Conservation (phyloP, 75 land plant species). For the Adiantum capillusveneris region DNA sequence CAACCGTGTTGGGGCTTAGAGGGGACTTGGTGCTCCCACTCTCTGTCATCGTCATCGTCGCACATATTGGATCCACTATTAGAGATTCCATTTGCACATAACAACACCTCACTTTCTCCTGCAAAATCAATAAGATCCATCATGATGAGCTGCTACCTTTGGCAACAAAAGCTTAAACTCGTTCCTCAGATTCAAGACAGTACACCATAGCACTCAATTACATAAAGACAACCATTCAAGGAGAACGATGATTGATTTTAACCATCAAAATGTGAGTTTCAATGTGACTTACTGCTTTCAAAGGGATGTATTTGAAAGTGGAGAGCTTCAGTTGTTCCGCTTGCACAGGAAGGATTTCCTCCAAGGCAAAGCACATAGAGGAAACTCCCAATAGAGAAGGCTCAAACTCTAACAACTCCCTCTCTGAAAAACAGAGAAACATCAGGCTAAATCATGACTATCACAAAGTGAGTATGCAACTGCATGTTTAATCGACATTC, state of each 20-base stretch:
- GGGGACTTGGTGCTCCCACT: no score
- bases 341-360: conserved; percentile 16
- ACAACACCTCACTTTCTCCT: not conserved
- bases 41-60: no score
- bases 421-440: no score
- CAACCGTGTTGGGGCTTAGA: conserved; percentile 11
- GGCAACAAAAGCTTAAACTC: no score
- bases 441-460: no score
- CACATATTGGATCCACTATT: conserved; percentile 5
- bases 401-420: conserved; percentile 12
- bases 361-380: conserved; percentile 12
- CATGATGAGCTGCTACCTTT: not conserved
- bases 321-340: conserved; percentile 10
- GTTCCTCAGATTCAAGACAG: not conserved
- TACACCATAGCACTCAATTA: not conserved
- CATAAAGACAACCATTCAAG: not conserved
- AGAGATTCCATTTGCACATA: conserved; percentile 7
- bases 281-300: not conserved
- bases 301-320: not conserved
- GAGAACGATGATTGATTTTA: not conserved
- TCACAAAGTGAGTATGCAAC: no score
- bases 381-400: conserved; percentile 10
- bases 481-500: no score
- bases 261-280: not conserved
- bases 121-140: not conserved